Percentiles rank a stretch among this genome's conserved stretches.
These are phyloP conservation scores for Ophiostoma pallidulum DNA, from an alignment of 2,329 filamentous ascomycete species.

Conservation along the genomic window DNA sequence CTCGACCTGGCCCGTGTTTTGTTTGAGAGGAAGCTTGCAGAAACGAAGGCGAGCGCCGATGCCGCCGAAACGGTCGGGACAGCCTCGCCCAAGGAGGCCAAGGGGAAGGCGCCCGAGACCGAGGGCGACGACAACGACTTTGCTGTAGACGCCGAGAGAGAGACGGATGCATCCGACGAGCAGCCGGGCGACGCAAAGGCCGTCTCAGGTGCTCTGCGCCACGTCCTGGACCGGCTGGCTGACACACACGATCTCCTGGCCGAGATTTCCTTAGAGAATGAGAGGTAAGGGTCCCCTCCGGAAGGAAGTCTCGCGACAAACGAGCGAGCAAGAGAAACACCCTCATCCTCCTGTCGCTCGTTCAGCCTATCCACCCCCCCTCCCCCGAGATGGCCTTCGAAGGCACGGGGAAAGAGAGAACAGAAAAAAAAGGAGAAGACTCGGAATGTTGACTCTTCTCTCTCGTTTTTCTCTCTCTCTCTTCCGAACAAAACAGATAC, in stretches of 20 bases:
- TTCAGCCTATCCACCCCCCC: too few species aligned
- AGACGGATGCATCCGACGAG: not conserved
- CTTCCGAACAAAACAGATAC: conserved; percentile 45
- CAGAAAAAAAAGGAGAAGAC: not conserved
- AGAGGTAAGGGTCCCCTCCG: conserved; percentile 44
- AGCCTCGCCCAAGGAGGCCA: conserved; percentile 12
- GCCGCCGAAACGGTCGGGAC: conserved; percentile 11
- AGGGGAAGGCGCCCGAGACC: conserved; percentile 25
- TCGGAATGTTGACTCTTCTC: not conserved
- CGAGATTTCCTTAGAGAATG: conserved; percentile 95
- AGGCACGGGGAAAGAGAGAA: not conserved
- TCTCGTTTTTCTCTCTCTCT: not conserved
- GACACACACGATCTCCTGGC: conserved; percentile 91
- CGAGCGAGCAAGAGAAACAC: too few species aligned
- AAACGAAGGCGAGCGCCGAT: conserved; percentile 28
- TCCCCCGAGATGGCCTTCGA: too few species aligned
- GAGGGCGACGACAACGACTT: conserved; percentile 2
- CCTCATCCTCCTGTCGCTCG: too few species aligned
- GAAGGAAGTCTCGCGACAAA: conserved; percentile 1
- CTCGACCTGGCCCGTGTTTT: conserved; percentile 68
- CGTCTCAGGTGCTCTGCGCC: conserved; percentile 34
- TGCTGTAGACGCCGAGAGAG: conserved; percentile 30
- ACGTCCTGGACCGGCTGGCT: conserved; percentile 75
- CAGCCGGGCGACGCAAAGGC: conserved; percentile 25
- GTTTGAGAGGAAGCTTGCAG: conserved; percentile 46